Conservation (phyloP, 2,329 filamentous ascomycete species). For the Cytospora mali region DNA sequence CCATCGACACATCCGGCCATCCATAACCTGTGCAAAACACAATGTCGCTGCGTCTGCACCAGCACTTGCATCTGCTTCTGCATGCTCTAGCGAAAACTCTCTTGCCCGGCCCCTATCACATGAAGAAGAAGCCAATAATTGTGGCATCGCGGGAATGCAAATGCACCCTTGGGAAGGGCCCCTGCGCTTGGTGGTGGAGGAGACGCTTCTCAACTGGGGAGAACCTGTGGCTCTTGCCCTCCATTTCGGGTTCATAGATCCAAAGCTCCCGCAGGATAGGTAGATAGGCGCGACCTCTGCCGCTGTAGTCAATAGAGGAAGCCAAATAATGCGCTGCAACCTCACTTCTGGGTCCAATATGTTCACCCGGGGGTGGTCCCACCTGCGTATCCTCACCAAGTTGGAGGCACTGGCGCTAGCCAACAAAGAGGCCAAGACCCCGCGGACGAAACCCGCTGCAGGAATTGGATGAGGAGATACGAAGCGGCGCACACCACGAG, state of each 20-base stretch:
- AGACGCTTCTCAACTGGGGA: conserved; percentile 5
- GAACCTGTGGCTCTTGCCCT: conserved; percentile 8
- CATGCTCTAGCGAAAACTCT: not conserved
- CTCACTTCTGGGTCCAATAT: not conserved
- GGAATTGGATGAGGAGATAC: conserved; percentile 14
- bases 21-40: not conserved
- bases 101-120: not conserved
- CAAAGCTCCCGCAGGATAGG: not conserved
- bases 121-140: not conserved
- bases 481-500: conserved; percentile 2
- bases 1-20: conserved; percentile 3
- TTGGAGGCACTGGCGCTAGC: conserved; percentile 6
- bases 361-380: not conserved
- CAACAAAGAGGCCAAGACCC: conserved; percentile 12
- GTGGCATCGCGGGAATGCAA: conserved; percentile 9
- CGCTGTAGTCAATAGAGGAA: not conserved
- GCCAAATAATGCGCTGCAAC: not conserved
- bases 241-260: not conserved
- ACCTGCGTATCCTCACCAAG: not conserved
- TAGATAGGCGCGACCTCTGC: not conserved
- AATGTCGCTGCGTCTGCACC: not conserved
- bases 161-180: too few species aligned
- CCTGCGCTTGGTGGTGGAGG: not conserved
- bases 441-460: conserved; percentile 14
- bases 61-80: not conserved